A percentile compares a stretch with the other conserved stretches of the same genome.
These are phyloP conservation scores for Thelonectria olida DNA, from an alignment of 2,329 filamentous ascomycete genomes.

Conservation along the genomic window DNA sequence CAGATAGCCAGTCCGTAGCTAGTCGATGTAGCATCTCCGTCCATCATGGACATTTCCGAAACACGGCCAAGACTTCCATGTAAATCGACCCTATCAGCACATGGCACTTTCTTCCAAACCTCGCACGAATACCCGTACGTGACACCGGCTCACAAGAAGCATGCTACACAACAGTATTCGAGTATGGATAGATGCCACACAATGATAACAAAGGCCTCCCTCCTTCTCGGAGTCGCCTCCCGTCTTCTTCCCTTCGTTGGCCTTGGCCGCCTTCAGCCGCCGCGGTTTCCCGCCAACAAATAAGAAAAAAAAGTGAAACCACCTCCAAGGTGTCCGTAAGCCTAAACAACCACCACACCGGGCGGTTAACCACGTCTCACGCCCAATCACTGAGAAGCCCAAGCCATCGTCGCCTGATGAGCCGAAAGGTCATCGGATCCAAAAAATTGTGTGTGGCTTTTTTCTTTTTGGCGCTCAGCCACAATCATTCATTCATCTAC, in stretches of 20 bases:
- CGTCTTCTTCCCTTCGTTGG: not conserved
- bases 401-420: slow-evolving; percentile 8
- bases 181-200: slow-evolving; percentile 6
- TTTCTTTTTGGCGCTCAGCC: slow-evolving; percentile 1
- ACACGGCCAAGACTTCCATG: slow-evolving; percentile 8
- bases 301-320: slow-evolving; percentile 4
- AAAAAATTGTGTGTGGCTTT: slow-evolving; percentile 7
- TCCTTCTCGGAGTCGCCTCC: not conserved
- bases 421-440: slow-evolving; percentile 3
- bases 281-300: not conserved
- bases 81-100: slow-evolving; percentile 6
- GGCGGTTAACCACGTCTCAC: slow-evolving; percentile 3
- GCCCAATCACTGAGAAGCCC: slow-evolving; percentile 13
- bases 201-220: not conserved
- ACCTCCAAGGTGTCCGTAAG: not conserved
- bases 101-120: not conserved
- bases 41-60: slow-evolving; percentile 4
- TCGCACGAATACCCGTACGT: not conserved
- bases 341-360: not conserved
- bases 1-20: not conserved
- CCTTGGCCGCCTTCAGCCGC: not conserved
- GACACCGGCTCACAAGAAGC: not conserved
- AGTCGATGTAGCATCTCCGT: not conserved
- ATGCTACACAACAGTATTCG: not conserved
- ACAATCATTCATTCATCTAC: not conserved